phyloP scores from a whole-genome alignment of 108 stramenopile genomes.

The Pseudonitzschia pungens region DNA sequence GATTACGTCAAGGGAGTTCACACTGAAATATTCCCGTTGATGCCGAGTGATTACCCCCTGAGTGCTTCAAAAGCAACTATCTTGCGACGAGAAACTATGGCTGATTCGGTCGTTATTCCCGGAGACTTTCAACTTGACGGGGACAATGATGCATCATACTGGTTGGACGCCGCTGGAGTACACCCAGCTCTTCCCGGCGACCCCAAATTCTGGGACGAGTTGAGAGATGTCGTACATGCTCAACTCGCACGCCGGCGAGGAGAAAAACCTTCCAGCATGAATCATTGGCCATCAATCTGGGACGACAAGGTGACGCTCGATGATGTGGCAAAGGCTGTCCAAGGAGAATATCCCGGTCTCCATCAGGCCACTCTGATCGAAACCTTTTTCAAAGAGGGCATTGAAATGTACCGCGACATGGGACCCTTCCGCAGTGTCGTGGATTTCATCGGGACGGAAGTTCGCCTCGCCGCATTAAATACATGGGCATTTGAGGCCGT shows the following conservation, averaged over 20 bases:
- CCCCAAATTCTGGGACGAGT: conserved; percentile 25
- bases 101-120: conserved; percentile 13
- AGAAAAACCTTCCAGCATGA: neutral
- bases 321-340: conserved; percentile 35
- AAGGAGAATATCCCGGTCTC: conserved; percentile 34
- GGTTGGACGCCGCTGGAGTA: neutral
- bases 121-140: conserved; percentile 13
- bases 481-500: conserved; percentile 34
- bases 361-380: conserved; percentile 11
- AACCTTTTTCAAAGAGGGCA: neutral
- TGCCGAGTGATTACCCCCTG: conserved; percentile 10
- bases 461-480: conserved; percentile 28
- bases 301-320: neutral
- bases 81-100: conserved; percentile 19
- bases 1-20: conserved; percentile 18
- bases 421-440: conserved; percentile 17
- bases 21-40: conserved; percentile 11
- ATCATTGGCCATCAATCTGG: conserved; percentile 19
- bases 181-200: conserved; percentile 1
- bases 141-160: neutral
- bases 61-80: neutral
- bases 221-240: conserved; percentile 17
- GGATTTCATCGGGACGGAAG: conserved; percentile 25
- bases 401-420: conserved; percentile 12
- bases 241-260: conserved; percentile 3